These are phyloP conservation scores for Phyllosticta paracitricarpa DNA, from an alignment of 2,329 filamentous ascomycete species.

Conservation along the genomic window DNA sequence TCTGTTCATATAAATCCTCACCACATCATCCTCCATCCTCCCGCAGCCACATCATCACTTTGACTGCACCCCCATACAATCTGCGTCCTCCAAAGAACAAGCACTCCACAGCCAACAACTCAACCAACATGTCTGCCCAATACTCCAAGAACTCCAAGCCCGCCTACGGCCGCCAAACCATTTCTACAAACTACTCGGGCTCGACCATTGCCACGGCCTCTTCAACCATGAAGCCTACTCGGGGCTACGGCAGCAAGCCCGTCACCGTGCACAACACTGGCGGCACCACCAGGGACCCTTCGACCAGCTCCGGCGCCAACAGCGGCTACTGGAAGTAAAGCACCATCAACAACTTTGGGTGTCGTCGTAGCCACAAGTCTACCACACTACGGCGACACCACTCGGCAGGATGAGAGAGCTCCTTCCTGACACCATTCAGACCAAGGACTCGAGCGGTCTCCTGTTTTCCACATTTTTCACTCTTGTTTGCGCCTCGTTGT, in stretches of 20 bases:
- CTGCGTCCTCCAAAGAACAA: slow-evolving; percentile 1
- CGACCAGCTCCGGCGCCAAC: neutral
- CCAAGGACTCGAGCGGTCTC: neutral
- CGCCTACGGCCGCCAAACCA: slow-evolving; percentile 2
- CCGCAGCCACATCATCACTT: slow-evolving; percentile 9
- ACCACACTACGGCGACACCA: too few relatives aligned
- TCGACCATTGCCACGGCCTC: slow-evolving; percentile 5
- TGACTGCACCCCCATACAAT: neutral
- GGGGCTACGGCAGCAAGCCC: slow-evolving; percentile 8
- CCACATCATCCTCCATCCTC: slow-evolving; percentile 1
- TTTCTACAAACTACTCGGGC: slow-evolving; percentile 3
- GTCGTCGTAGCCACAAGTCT: neutral
- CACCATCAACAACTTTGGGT: neutral
- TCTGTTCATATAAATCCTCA: neutral
- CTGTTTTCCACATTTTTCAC: neutral
- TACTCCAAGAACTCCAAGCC: neutral
- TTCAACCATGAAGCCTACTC: slow-evolving; percentile 1
- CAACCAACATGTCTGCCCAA: slow-evolving; percentile 1
- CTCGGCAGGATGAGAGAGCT: neutral
- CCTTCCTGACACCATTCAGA: neutral
- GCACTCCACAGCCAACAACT: neutral
- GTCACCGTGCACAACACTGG: neutral
- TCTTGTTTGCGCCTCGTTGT: neutral
- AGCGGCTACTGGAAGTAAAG: slow-evolving; percentile 3
- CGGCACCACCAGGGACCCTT: neutral